Evolutionary conservation across 1,139 yeast genomes (phyloP).

Genomic region (Blastobotrys aristatus): DNA sequence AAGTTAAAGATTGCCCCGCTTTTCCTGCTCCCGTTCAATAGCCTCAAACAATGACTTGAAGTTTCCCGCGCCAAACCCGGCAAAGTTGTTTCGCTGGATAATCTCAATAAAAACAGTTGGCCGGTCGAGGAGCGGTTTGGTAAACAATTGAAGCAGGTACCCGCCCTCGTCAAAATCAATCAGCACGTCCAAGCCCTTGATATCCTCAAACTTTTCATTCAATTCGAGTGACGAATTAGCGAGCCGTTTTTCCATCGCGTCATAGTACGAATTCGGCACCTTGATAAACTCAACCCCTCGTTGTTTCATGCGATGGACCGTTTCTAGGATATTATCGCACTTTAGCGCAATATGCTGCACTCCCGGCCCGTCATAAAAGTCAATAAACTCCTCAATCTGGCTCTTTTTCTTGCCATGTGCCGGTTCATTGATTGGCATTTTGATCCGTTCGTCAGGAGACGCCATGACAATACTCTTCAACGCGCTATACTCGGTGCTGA

Average conservation of each 20-base stretch:
- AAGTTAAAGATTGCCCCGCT: constrained; percentile 33
- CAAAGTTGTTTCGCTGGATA: constrained; percentile 71
- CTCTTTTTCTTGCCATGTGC: constrained; percentile 60
- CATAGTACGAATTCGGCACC: constrained; percentile 55
- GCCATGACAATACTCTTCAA: constrained; percentile 74
- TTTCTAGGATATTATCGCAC: constrained; percentile 53
- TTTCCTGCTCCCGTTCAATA: constrained; percentile 52
- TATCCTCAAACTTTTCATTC: constrained; percentile 45
- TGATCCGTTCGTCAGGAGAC: constrained; percentile 56
- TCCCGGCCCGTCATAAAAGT: constrained; percentile 73
- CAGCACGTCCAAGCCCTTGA: constrained; percentile 50
- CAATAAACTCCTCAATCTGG: constrained; percentile 78
- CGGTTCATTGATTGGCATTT: constrained; percentile 84
- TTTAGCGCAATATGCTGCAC: constrained; percentile 73
- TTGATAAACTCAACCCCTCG: constrained; percentile 69
- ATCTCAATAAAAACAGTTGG: constrained; percentile 79
- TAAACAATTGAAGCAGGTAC: constrained; percentile 70
- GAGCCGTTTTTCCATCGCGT: constrained; percentile 43
- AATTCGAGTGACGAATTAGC: constrained; percentile 39
- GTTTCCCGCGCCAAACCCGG: constrained; percentile 86
- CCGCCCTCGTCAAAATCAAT: constrained; percentile 72
- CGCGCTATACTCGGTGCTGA: constrained; percentile 65
- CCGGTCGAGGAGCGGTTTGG: constrained; percentile 68
- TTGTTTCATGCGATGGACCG: constrained; percentile 49
- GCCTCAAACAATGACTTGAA: constrained; percentile 76